These are phyloP conservation scores for Taphrina betulina DNA, from an alignment of 1,139 yeast genomes.

Conservation along the genomic window DNA sequence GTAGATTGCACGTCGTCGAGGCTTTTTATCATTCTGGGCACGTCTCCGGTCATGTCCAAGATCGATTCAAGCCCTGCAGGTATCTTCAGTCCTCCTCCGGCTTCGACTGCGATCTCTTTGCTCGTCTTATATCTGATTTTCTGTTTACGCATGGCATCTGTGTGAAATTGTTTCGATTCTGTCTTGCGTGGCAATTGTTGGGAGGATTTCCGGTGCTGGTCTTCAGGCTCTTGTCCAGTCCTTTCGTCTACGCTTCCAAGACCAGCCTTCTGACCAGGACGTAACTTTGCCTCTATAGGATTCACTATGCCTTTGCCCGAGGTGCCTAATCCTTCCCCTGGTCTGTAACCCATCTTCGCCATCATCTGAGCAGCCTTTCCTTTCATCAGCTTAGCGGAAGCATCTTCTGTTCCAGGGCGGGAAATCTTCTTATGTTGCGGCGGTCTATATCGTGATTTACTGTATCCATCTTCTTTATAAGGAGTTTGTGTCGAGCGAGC, in stretches of 20 bases:
- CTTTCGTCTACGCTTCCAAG: constrained; percentile 60
- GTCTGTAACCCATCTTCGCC: constrained; percentile 80
- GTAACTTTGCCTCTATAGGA: constrained; percentile 69
- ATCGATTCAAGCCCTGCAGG: constrained; percentile 45
- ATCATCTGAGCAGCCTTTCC: constrained; percentile 85
- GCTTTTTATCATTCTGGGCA: constrained; percentile 35
- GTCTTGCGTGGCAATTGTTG: constrained; percentile 34
- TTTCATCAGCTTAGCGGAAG: constrained; percentile 46
- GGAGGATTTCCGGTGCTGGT: constrained; percentile 38
- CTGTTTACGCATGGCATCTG: constrained; percentile 34
- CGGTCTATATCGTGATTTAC: too few species aligned
- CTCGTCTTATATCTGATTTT: constrained; percentile 46
- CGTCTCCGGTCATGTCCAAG: constrained; percentile 42
- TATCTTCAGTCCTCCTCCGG: constrained; percentile 47
- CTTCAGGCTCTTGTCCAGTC: constrained; percentile 40
- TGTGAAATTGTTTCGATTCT: constrained; percentile 38
- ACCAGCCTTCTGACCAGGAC: constrained; percentile 65
- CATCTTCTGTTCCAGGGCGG: background rate
- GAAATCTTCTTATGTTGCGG: constrained; percentile 5
- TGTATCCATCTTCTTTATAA: too few species aligned
- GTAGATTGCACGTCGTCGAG: constrained; percentile 26
- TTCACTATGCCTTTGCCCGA: constrained; percentile 67
- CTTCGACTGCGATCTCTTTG: constrained; percentile 46
- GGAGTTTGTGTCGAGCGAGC: background rate
- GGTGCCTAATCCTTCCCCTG: constrained; percentile 79